Base-by-base conservation (phyloP, 1,284 basidiomycete genomes). In the Agaricales sp. region DNA sequence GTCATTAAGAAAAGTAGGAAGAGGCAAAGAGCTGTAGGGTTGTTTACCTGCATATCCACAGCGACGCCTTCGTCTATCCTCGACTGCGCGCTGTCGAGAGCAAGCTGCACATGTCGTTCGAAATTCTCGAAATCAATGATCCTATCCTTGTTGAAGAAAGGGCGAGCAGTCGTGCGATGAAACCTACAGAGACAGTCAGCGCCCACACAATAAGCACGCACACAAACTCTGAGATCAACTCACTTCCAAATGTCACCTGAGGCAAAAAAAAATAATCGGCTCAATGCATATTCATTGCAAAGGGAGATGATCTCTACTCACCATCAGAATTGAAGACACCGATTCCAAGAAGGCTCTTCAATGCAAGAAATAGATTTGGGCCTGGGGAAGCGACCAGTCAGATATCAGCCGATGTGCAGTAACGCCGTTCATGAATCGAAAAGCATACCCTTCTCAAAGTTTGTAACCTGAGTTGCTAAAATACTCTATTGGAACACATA, bases 311-410 rank as follows among this genome's bases (percentile, higher is more conserved):
- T 19, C 14, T 47, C 26, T 1, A 47, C 55, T 39, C 50, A 56
- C 70, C 70, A 48, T 72, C 71, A n/a, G 67, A 67, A 50, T 73
- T 74, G 55, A 75, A 75, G 13, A 74, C 68, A 0, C 71, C 70
- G 3, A 63, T 63, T 2, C 71, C 70, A 37, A 71, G 56, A 2
- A 72, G n/a, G n/a, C n/a, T n/a, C n/a, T n/a, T n/a, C n/a, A n/a
- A n/a, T n/a, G n/a, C n/a, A n/a, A n/a, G n/a, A n/a, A n/a, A n/a
- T n/a, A n/a, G n/a, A n/a, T n/a, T n/a, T n/a, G n/a, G n/a, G n/a
- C n/a, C n/a, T n/a, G n/a, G n/a, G n/a, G n/a, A n/a, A n/a, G n/a
- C n/a, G n/a, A n/a, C n/a, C n/a, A n/a, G n/a, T n/a, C n/a, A n/a
- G n/a, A n/a, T n/a, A n/a, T n/a, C n/a, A n/a, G n/a, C n/a, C n/a